A percentile compares a stretch with the other conserved stretches of the same genome.
phyloP scores from a whole-genome alignment of 495 filamentous ascomycete species.

The Aspergillus campestris region DNA sequence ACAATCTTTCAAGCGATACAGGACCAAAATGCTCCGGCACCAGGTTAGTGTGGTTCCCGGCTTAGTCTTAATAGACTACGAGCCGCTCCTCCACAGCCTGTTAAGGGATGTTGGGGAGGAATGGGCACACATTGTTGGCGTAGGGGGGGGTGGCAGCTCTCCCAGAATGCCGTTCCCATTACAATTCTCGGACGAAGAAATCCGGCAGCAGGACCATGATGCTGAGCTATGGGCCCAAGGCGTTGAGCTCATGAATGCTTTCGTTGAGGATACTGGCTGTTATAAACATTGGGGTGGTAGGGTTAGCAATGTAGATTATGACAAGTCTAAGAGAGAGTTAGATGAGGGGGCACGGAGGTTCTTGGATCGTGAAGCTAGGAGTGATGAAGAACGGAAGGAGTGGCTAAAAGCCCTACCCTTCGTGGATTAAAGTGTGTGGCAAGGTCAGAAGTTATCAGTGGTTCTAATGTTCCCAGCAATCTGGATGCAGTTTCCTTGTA shows the following conservation, averaged over 20 bases:
- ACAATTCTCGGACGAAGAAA: constrained; percentile 12
- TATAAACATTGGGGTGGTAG: constrained; percentile 22
- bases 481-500: too few species aligned
- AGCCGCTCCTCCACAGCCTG: constrained; percentile 14
- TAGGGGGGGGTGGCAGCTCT: constrained; percentile 3
- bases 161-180: constrained; percentile 13
- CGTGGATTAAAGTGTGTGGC: constrained; percentile 11
- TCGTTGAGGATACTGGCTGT: constrained; percentile 16
- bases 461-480: not conserved
- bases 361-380: constrained; percentile 17
- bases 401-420: constrained; percentile 17
- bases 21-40: constrained; percentile 16
- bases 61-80: constrained; percentile 19
- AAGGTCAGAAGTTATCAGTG: constrained; percentile 4
- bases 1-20: constrained; percentile 17
- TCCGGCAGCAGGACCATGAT: constrained; percentile 12
- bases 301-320: constrained; percentile 15
- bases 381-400: constrained; percentile 13
- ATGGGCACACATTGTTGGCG: constrained; percentile 11
- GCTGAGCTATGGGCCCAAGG: constrained; percentile 19
- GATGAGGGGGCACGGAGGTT: constrained; percentile 17
- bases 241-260: constrained; percentile 18
- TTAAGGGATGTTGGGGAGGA: constrained; percentile 18
- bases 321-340: constrained; percentile 14
- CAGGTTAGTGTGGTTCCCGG: constrained; percentile 19